Evolutionary conservation across 2,329 filamentous ascomycete species (phyloP).

Genomic region (Trichoderma polysporum): DNA sequence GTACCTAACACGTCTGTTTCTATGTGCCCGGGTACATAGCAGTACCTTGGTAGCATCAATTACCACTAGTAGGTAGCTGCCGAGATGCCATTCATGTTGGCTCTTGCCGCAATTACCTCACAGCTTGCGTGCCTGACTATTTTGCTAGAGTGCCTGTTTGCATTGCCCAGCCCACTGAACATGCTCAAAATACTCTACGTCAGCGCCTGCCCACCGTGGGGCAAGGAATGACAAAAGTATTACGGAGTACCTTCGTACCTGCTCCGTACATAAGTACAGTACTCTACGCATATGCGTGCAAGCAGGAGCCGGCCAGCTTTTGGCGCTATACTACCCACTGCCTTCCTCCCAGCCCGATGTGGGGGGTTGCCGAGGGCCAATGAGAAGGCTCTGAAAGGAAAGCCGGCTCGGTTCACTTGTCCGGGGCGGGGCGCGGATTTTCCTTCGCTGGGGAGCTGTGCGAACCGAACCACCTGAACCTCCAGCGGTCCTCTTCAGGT

Average conservation of each 20-base stretch:
- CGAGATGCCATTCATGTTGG: neutral
- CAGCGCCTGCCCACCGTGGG: constrained; percentile 5
- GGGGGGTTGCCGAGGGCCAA: neutral
- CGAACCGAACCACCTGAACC: neutral
- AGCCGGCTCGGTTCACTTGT: constrained; percentile 10
- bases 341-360: constrained; percentile 1
- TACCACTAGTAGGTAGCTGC: neutral
- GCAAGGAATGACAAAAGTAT: neutral
- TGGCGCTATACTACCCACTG: neutral
- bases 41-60: neutral
- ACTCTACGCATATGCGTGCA: neutral
- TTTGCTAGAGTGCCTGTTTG: neutral
- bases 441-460: neutral
- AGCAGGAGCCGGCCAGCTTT: constrained; percentile 3
- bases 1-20: neutral
- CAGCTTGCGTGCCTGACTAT: constrained; percentile 1
- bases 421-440: neutral
- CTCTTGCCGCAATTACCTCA: neutral
- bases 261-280: no score
- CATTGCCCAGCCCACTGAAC: neutral
- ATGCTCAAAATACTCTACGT: neutral
- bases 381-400: neutral
- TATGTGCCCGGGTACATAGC: neutral
- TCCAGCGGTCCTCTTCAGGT: neutral
- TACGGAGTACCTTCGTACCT: no score